phyloP scores from a whole-genome alignment of 768 basidiomycete genomes.

The Strobilomyces dryophilus region DNA sequence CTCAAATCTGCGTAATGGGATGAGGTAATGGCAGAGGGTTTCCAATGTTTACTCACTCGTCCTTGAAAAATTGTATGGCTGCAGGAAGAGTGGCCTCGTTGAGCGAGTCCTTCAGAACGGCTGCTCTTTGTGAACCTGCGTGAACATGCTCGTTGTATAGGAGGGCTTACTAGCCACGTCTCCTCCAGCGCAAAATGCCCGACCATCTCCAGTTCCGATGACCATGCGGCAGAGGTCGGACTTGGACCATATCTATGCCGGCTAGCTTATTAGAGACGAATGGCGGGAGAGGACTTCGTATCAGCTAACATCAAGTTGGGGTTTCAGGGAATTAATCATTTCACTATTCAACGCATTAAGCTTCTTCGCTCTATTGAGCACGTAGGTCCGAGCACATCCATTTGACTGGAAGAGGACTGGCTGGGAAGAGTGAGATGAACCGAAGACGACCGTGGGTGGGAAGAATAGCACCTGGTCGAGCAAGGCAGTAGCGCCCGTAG shows the following conservation, averaged over 20 bases:
- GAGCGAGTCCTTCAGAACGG: constrained; percentile 50
- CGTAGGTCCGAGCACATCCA: constrained; percentile 59
- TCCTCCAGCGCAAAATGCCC: constrained; percentile 92
- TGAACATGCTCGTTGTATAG: constrained; percentile 1
- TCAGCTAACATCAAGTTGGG: constrained; percentile 67
- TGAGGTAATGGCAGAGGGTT: constrained; percentile 6
- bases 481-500: constrained; percentile 17
- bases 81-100: constrained; percentile 48
- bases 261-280: constrained; percentile 6
- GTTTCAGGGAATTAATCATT: constrained; percentile 70
- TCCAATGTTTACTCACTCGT: constrained; percentile 59
- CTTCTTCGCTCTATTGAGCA: constrained; percentile 75
- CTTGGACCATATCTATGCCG: constrained; percentile 63
- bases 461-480: constrained; percentile 24
- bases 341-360: constrained; percentile 77
- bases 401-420: constrained; percentile 70
- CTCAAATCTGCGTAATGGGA: constrained; percentile 56
- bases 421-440: constrained; percentile 24
- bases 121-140: constrained; percentile 33
- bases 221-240: constrained; percentile 70
- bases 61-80: constrained; percentile 86
- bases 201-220: constrained; percentile 64
- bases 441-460: neutral
- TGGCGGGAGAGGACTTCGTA: neutral
- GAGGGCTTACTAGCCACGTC: constrained; percentile 77